These are phyloP conservation scores for Solanum chacoense DNA, from an alignment of 305 asterid species.

Conservation along the genomic window DNA sequence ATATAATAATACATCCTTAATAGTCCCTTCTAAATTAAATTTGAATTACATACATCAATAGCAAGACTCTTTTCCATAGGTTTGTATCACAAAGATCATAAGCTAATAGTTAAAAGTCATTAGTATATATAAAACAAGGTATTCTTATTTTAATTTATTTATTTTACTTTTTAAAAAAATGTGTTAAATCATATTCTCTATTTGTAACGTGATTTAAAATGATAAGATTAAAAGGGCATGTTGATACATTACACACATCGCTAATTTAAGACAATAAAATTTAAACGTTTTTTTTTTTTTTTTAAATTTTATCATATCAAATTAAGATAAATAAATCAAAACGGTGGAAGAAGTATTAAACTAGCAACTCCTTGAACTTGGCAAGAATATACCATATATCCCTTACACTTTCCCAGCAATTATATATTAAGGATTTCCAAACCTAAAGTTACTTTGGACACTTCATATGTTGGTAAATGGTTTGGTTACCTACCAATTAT, in stretches of 20 bases:
- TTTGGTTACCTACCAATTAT: background rate
- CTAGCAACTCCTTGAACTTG: background rate
- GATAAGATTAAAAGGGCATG: background rate
- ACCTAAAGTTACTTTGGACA: background rate
- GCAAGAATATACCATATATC: background rate
- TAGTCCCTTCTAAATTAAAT: background rate
- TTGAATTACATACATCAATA: background rate
- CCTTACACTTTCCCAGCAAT: background rate
- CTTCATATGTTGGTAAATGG: background rate
- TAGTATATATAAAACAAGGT: background rate
- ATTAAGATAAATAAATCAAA: background rate
- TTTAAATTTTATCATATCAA: background rate
- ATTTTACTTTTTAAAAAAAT: background rate
- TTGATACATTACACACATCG: background rate
- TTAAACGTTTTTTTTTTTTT: rapidly evolving
- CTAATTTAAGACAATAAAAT: background rate
- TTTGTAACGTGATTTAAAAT: background rate
- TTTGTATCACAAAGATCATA: background rate
- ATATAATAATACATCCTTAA: background rate
- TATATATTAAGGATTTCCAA: background rate
- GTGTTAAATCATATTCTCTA: background rate
- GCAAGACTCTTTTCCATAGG: background rate
- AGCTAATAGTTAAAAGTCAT: background rate
- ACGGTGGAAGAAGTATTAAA: background rate
- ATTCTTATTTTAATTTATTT: background rate